Conservation (phyloP, 495 filamentous ascomycete species). For the Hypoxylon cercidicola region DNA sequence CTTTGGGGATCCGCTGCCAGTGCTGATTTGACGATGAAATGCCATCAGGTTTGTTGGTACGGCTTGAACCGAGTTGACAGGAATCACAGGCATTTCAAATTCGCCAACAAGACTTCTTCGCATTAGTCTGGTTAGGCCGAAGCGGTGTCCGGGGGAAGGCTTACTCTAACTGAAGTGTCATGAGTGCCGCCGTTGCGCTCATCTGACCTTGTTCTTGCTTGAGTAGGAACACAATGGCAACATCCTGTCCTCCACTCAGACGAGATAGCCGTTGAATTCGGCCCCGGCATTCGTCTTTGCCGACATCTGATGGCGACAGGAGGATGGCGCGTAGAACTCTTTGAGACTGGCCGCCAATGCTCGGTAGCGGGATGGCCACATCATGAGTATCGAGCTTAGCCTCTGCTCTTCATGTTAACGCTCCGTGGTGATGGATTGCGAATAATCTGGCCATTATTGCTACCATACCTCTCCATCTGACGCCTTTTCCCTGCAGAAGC, state of each 20-base stretch:
- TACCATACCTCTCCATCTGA: slow-evolving; percentile 61
- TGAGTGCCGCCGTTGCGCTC: slow-evolving; percentile 46
- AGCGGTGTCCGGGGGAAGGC: slow-evolving; percentile 17
- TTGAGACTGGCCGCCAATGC: slow-evolving; percentile 10
- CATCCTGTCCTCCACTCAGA: slow-evolving; percentile 52
- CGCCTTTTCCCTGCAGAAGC: slow-evolving; percentile 50
- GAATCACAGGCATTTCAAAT: slow-evolving; percentile 49
- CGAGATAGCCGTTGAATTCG: slow-evolving; percentile 62
- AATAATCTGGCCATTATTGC: background rate
- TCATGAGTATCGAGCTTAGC: slow-evolving; percentile 62
- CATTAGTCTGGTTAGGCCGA: slow-evolving; percentile 20
- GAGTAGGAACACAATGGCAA: slow-evolving; percentile 66
- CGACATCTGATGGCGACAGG: slow-evolving; percentile 60
- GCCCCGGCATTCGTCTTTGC: slow-evolving; percentile 35
- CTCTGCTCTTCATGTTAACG: slow-evolving; percentile 52
- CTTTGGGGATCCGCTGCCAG: slow-evolving; percentile 13
- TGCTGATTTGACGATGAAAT: slow-evolving; percentile 43
- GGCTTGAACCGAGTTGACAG: slow-evolving; percentile 41
- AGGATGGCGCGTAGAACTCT: slow-evolving; percentile 61
- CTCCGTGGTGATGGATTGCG: background rate
- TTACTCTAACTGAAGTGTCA: slow-evolving; percentile 57
- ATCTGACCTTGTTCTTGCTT: slow-evolving; percentile 41
- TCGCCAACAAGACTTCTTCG: slow-evolving; percentile 37
- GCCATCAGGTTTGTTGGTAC: slow-evolving; percentile 43
- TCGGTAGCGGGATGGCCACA: slow-evolving; percentile 56